Percentiles rank a stretch among this genome's conserved stretches.
These are phyloP conservation scores for Arthrobotrys conoides DNA, from an alignment of 2,329 filamentous ascomycete species.

Conservation along the genomic window DNA sequence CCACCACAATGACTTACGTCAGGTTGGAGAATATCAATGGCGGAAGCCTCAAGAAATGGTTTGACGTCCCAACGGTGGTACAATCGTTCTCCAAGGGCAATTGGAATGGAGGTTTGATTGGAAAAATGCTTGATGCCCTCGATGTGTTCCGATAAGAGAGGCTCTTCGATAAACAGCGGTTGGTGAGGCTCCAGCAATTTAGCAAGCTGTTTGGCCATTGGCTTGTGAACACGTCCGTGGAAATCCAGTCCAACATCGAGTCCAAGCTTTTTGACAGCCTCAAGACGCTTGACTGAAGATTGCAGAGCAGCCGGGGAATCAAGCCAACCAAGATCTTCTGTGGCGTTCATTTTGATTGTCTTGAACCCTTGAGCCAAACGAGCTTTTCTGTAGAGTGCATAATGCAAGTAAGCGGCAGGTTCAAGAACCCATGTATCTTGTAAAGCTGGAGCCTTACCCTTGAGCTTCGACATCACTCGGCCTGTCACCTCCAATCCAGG, in stretches of 20 bases:
- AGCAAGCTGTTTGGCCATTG: conserved; percentile 85
- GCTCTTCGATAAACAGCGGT: conserved; percentile 83
- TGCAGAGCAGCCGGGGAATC: conserved; percentile 78
- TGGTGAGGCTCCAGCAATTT: conserved; percentile 76
- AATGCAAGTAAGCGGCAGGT: conserved; percentile 43
- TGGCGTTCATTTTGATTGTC: conserved; percentile 84
- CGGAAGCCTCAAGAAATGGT: conserved; percentile 77
- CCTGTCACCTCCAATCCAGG: conserved; percentile 83
- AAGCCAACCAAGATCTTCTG: conserved; percentile 81
- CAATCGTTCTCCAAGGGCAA: conserved; percentile 80
- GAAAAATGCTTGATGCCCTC: conserved; percentile 76
- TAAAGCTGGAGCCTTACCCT: conserved; percentile 69
- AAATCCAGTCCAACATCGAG: conserved; percentile 83
- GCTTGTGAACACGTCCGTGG: conserved; percentile 81
- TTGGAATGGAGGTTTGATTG: conserved; percentile 74
- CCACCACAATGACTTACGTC: conserved; percentile 81
- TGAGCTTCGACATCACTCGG: conserved; percentile 77
- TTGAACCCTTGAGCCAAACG: conserved; percentile 76
- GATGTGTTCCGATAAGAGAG: conserved; percentile 77
- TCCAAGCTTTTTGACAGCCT: conserved; percentile 77
- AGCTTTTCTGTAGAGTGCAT: conserved; percentile 68
- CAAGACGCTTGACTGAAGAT: conserved; percentile 76
- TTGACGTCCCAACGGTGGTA: conserved; percentile 82
- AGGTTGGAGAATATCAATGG: conserved; percentile 80
- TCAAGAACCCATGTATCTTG: conserved; percentile 6